These are phyloP conservation scores for Loxodes magnus DNA, from an alignment of 73 alveolate species.

Conservation along the genomic window DNA sequence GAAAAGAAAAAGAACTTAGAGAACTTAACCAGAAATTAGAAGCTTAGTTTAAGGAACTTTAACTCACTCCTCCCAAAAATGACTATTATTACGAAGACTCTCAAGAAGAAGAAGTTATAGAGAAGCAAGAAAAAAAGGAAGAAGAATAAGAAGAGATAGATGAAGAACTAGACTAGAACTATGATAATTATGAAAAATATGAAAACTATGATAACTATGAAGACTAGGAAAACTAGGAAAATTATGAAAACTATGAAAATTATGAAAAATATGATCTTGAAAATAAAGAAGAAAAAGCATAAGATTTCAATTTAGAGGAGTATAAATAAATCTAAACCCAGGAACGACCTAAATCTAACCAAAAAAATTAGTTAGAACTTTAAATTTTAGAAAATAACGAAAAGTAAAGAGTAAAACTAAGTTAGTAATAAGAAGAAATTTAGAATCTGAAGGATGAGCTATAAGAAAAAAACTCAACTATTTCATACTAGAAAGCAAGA, in stretches of 20 bases:
- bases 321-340: too few species aligned
- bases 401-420: too few species aligned
- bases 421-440: conserved; percentile 12
- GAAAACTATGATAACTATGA: too few species aligned
- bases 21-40: conserved; percentile 30
- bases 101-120: conserved; percentile 1
- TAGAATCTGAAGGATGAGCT: conserved; percentile 30
- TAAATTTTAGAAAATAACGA: too few species aligned
- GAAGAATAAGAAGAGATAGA: conserved; percentile 4
- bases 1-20: conserved; percentile 39
- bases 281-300: conserved; percentile 10
- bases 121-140: conserved; percentile 2
- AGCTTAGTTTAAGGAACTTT: conserved; percentile 4
- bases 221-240: too few species aligned
- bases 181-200: too few species aligned
- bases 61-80: conserved; percentile 4
- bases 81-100: neutral
- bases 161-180: neutral
- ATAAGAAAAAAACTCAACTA: conserved; percentile 60
- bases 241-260: neutral
- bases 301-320: too few species aligned
- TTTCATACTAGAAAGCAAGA: conserved; percentile 65
- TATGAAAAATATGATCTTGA: too few species aligned
- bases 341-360: too few species aligned
- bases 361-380: too few species aligned